These are phyloP conservation scores for Misopates orontium DNA, from an alignment of 257 asterid genomes.

Conservation along the genomic window DNA sequence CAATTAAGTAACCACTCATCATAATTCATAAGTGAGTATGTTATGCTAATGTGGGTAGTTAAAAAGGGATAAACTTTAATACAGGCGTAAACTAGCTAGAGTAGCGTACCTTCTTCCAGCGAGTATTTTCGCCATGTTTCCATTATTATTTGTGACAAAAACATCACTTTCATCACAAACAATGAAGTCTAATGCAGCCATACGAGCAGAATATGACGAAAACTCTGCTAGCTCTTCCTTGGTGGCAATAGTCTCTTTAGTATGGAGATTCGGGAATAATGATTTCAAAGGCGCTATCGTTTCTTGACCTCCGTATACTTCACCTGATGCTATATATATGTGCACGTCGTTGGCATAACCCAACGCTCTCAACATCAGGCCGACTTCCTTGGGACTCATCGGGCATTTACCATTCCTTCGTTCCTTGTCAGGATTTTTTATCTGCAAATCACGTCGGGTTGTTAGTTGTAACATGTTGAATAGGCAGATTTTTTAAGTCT, in stretches of 20 bases:
- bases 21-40: too few species aligned
- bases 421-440: conserved; percentile 58
- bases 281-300: conserved; percentile 65
- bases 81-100: too few species aligned
- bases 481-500: too few species aligned
- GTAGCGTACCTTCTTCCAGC: conserved; percentile 60
- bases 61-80: not conserved
- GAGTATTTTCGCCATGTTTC: conserved; percentile 79
- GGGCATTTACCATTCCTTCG: conserved; percentile 75
- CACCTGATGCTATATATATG: conserved; percentile 80
- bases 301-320: conserved; percentile 69
- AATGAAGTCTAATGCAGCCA: conserved; percentile 83
- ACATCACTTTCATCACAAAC: conserved; percentile 83
- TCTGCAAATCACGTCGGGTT: conserved; percentile 37
- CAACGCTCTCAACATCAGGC: conserved; percentile 74
- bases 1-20: conserved; percentile 7
- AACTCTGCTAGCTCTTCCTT: conserved; percentile 64
- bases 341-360: conserved; percentile 71
- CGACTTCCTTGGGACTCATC: conserved; percentile 73
- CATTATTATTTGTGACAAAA: conserved; percentile 73
- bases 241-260: conserved; percentile 66
- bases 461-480: too few species aligned
- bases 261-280: conserved; percentile 66
- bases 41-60: too few species aligned
- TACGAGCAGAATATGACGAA: conserved; percentile 61